Percentiles rank a stretch among this genome's conserved stretches.
Evolutionary conservation across 208 protist genomes (phyloP).

Genomic region (Leishmania martiniquensis): DNA sequence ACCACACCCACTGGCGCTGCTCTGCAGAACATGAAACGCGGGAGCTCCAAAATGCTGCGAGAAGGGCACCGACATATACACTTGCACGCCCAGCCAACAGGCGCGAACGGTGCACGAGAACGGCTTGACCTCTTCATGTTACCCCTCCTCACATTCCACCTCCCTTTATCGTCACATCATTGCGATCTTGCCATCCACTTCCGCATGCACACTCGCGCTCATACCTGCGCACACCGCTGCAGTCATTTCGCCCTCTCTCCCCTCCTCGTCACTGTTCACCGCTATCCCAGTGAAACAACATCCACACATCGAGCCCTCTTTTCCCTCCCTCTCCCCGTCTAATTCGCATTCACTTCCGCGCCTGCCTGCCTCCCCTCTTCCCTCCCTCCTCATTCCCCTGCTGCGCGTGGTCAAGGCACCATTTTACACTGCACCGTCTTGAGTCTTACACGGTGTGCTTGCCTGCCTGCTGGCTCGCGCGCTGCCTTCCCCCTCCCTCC

Average conservation of each 20-base stretch:
- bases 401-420: too few relatives aligned
- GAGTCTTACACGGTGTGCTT: background rate
- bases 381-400: background rate
- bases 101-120: background rate
- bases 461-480: background rate
- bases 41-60: background rate
- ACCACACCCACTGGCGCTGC: background rate
- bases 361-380: background rate
- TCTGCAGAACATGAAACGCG: background rate
- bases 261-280: background rate
- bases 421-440: background rate
- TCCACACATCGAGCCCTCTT: background rate
- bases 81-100: background rate
- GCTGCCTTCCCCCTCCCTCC: background rate
- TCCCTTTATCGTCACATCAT: background rate
- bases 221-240: background rate
- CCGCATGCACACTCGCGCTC: background rate
- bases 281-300: background rate
- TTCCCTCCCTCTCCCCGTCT: background rate
- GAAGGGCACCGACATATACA: background rate
- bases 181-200: background rate
- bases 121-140: background rate
- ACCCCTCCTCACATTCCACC: background rate
- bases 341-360: background rate
- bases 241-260: background rate